phyloP scores from a whole-genome alignment of 768 basidiomycete species.

The Gymnopilus junonius region DNA sequence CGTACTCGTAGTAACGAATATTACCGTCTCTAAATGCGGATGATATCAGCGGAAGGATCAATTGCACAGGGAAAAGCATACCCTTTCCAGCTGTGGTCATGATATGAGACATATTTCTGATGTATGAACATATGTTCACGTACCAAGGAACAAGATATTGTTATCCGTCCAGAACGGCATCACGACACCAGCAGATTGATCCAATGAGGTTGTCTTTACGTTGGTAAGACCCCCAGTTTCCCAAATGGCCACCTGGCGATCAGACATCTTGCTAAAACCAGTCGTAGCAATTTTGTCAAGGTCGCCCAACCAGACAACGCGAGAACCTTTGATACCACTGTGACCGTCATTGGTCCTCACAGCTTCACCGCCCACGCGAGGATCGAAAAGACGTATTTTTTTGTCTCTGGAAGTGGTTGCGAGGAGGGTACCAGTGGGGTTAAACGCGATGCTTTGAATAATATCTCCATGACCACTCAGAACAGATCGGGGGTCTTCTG shows the following conservation, averaged over 20 bases:
- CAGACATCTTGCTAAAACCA: conserved; percentile 96
- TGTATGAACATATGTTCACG: conserved; percentile 21
- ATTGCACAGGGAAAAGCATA: conserved; percentile 26
- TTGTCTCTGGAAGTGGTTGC: conserved; percentile 93
- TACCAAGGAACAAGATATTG: conserved; percentile 84
- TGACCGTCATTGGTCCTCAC: conserved; percentile 87
- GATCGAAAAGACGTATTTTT: conserved; percentile 91
- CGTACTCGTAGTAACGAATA: conserved; percentile 97
- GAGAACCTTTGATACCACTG: conserved; percentile 89
- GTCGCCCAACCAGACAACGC: conserved; percentile 92
- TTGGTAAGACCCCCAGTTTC: conserved; percentile 78
- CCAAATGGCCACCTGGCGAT: conserved; percentile 91
- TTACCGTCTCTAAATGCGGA: conserved; percentile 79
- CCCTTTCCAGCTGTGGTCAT: conserved; percentile 76
- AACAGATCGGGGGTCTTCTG: conserved; percentile 63
- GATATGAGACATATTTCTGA: background rate
- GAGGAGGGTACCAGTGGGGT: conserved; percentile 76
- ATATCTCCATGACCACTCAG: conserved; percentile 84
- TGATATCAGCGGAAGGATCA: conserved; percentile 3
- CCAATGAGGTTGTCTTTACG: conserved; percentile 78
- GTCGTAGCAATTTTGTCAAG: conserved; percentile 90
- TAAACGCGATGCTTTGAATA: conserved; percentile 86
- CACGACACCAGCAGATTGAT: conserved; percentile 90
- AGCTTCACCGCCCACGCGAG: conserved; percentile 81
- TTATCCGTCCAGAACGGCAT: conserved; percentile 99